Conservation (phyloP, 495 filamentous ascomycete species). For the Annulohypoxylon maeteangense region DNA sequence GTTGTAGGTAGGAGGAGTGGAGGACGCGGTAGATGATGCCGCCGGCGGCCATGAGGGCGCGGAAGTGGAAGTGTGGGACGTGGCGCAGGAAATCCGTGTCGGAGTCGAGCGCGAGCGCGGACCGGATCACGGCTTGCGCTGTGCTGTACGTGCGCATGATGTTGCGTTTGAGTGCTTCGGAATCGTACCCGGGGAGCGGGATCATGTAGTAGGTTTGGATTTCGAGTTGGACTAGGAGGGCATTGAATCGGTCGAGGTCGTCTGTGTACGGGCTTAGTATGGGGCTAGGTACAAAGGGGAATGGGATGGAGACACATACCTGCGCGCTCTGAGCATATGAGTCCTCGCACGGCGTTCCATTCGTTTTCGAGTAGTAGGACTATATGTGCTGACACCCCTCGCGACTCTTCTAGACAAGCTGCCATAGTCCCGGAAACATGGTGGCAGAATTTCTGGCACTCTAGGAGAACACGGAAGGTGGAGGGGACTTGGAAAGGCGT, state of each 20-base stretch:
- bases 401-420: conserved; percentile 53
- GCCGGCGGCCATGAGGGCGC: conserved; percentile 49
- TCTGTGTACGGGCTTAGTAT: not conserved
- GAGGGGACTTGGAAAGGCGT: conserved; percentile 51
- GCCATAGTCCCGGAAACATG: conserved; percentile 53
- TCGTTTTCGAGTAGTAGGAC: conserved; percentile 58
- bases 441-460: conserved; percentile 56
- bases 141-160: conserved; percentile 55
- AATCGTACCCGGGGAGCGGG: conserved; percentile 49
- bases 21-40: conserved; percentile 56
- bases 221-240: conserved; percentile 54
- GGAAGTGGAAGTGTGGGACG: conserved; percentile 55
- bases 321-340: conserved; percentile 55
- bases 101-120: conserved; percentile 46
- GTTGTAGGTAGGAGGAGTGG: conserved; percentile 48
- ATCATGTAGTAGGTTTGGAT: conserved; percentile 61
- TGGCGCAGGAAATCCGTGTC: conserved; percentile 50
- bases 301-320: conserved; percentile 40
- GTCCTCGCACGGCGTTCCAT: conserved; percentile 52
- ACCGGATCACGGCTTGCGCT: conserved; percentile 50
- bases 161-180: conserved; percentile 53
- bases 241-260: conserved; percentile 55
- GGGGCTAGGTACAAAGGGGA: not conserved
- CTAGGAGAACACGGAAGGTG: conserved; percentile 53
- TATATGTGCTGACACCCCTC: conserved; percentile 53